Conservation (phyloP, 495 filamentous ascomycete species). For the Penicillium parvum region DNA sequence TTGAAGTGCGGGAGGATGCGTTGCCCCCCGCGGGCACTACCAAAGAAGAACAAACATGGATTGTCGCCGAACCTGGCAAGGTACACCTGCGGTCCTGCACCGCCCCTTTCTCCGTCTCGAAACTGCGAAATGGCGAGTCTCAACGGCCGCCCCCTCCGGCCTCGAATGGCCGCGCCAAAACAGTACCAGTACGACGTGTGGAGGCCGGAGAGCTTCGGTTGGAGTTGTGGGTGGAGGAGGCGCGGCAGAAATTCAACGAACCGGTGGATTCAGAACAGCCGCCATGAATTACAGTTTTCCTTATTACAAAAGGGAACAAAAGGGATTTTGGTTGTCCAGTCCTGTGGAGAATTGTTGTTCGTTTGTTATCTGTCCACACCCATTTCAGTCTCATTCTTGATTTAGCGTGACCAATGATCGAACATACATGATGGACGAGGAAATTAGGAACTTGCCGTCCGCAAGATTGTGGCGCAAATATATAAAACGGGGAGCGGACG, state of each 20-base stretch:
- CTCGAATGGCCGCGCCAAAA: conserved; percentile 46
- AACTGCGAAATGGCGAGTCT: conserved; percentile 34
- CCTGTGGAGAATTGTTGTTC: conserved; percentile 24
- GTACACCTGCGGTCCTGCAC: conserved; percentile 44
- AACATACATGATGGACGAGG: conserved; percentile 47
- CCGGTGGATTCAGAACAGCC: conserved; percentile 43
- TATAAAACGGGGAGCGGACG: conserved; percentile 44
- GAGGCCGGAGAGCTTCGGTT: conserved; percentile 51
- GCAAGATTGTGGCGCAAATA: conserved; percentile 42
- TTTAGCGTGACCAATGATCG: conserved; percentile 50
- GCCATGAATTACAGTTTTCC: conserved; percentile 27
- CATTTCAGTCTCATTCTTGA: conserved; percentile 39
- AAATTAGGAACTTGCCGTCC: conserved; percentile 37
- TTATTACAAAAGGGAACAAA: neutral
- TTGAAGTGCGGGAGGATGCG: conserved; percentile 74
- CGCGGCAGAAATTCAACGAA: conserved; percentile 51
- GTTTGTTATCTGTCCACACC: conserved; percentile 26
- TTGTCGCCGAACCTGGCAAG: conserved; percentile 49
- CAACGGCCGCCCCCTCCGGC: conserved; percentile 36
- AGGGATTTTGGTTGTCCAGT: conserved; percentile 13
- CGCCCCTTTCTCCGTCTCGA: conserved; percentile 44
- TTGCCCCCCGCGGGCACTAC: conserved; percentile 67
- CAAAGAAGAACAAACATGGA: conserved; percentile 50
- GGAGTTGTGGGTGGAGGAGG: conserved; percentile 55
- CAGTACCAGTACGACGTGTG: conserved; percentile 50